Evolutionary conservation across 495 filamentous ascomycete genomes (phyloP), one percentile per base, ranked within the genome.

Genomic region (Aspergillus biplanus): DNA sequence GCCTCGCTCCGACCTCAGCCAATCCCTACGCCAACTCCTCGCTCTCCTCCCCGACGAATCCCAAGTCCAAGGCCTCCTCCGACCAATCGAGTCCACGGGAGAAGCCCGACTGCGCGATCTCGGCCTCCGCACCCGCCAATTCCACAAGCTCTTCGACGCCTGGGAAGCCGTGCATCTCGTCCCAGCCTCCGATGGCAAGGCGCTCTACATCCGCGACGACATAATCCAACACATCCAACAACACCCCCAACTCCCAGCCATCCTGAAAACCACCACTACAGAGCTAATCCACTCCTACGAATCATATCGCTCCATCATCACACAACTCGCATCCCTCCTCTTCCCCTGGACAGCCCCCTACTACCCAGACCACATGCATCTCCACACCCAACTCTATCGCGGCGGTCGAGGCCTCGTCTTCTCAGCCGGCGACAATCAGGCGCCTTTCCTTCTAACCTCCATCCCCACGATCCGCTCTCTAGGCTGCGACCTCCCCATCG

Each of bases 301-400:
- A 49, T 33, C 66, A 12, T 72, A 64, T 59, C 67, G 73, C 6
- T 52, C 59, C 6, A 60, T 72, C 59, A 50, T 77, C 5, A 65
- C 66, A 15, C 44, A 56, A n/a, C 39, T 77, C 9, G 35, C 67
- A 11, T 57, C 52, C 8, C 48, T 69, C 3, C 63, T 77, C 6
- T 77, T 75, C 62, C 73, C 73, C 6, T 77, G 71, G 65, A 77
- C 60, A 9, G 52, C 58, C 27, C 74, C 73, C 4, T 75, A 77
- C 52, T 77, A 64, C 61, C 34, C 71, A 3, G 67, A 74, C 44
- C 74, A 73, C 55, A 67, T 73, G 56, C 55, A 64, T 7, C 53
- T 74, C 12, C 73, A 71, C 39, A 59, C 71, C 0, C 64, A 71
- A 18, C 58, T 72, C 58, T 61, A 67, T 35, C 49, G 59, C 52